Conservation (phyloP, 176 grass and related monocot species). For the Alopecurus myosuroides region DNA sequence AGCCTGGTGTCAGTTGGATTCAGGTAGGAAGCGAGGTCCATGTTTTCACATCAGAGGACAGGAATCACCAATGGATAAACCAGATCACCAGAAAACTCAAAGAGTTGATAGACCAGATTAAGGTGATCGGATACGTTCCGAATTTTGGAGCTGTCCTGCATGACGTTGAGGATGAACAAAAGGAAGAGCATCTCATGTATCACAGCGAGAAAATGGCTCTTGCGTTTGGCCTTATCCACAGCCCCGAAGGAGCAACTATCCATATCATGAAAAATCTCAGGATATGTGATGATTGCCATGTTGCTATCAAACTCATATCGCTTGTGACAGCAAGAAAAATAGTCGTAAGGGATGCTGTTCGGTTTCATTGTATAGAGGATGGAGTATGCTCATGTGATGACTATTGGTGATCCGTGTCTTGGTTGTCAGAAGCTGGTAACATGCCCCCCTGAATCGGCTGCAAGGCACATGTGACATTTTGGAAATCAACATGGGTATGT, state of each 20-base stretch:
- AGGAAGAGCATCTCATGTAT: conserved; percentile 76
- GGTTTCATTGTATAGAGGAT: conserved; percentile 69
- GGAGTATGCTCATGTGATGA: conserved; percentile 68
- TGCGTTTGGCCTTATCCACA: conserved; percentile 54
- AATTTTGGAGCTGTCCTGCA: conserved; percentile 56
- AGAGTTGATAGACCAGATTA: conserved; percentile 65
- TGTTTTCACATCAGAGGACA: conserved; percentile 73
- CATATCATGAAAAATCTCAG: conserved; percentile 72
- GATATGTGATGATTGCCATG: conserved; percentile 84
- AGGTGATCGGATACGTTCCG: conserved; percentile 58
- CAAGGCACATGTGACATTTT: background rate
- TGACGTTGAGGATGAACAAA: conserved; percentile 81
- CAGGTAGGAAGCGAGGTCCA: conserved; percentile 49
- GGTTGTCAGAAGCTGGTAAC: background rate
- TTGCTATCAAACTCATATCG: conserved; percentile 66
- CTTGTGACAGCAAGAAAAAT: conserved; percentile 44
- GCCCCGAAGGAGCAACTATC: conserved; percentile 44
- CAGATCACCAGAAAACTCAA: conserved; percentile 56
- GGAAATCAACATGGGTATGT: background rate
- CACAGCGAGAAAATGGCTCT: conserved; percentile 73
- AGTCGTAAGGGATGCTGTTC: conserved; percentile 64
- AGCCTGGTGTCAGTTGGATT: conserved; percentile 87
- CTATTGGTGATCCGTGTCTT: conserved; percentile 48
- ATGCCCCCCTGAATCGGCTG: background rate
- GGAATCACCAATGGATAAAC: conserved; percentile 39